Evolutionary conservation across 495 filamentous ascomycete genomes (phyloP).

Genomic region (Articulospora tetracladia): DNA sequence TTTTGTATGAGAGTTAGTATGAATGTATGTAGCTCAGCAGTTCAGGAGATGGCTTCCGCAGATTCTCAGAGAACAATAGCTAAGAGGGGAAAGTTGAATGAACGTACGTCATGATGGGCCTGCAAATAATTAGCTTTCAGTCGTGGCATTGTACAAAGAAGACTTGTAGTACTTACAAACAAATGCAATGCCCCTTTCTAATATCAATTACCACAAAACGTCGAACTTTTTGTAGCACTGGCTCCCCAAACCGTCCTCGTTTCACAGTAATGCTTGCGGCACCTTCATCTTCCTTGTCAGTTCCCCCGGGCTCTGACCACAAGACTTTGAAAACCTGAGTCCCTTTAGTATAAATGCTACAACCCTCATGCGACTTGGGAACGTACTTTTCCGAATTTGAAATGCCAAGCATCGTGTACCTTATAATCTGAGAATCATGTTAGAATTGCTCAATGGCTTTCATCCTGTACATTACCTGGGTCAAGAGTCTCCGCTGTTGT

Average conservation of each 20-base stretch:
- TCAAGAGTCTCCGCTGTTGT: background rate
- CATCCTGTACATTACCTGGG: too few relatives aligned
- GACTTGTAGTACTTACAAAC: slow-evolving; percentile 13
- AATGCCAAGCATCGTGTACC: background rate
- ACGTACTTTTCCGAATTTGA: slow-evolving; percentile 2
- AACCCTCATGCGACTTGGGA: background rate
- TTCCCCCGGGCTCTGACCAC: slow-evolving; percentile 20
- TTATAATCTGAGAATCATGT: background rate
- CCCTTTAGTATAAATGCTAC: background rate
- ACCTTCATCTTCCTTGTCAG: background rate
- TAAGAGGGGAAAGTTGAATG: background rate
- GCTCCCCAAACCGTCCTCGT: background rate
- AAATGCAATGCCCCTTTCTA: slow-evolving; percentile 11
- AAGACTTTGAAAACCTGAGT: slow-evolving; percentile 23
- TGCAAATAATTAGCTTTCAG: background rate
- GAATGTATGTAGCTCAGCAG: background rate
- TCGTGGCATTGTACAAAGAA: background rate
- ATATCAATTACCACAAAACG: slow-evolving; percentile 20
- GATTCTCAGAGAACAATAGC: background rate
- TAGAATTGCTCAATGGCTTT: too few relatives aligned
- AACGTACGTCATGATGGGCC: background rate
- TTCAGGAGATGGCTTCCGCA: too few relatives aligned
- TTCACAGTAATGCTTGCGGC: background rate
- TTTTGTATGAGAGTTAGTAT: background rate
- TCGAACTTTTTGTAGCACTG: slow-evolving; percentile 3